These are phyloP conservation scores for Silene uniflora DNA, from an alignment of 148 eudicot genomes.

Conservation along the genomic window DNA sequence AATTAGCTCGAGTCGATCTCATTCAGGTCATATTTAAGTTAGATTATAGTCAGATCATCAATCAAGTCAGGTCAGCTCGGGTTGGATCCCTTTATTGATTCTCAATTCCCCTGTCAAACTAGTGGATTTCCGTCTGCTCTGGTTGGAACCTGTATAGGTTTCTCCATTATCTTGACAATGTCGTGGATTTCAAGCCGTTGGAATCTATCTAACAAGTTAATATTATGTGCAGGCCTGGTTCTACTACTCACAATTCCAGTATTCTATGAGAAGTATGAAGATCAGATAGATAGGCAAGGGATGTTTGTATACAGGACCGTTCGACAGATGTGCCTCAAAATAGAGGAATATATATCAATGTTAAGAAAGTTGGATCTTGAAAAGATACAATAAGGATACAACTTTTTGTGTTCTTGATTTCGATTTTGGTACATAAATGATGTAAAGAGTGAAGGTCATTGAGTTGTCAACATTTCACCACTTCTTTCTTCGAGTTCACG, in stretches of 20 bases:
- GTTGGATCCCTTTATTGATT: no score
- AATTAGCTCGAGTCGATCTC: no score
- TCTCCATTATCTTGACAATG: no score
- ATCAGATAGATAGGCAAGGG: slow-evolving; percentile 35
- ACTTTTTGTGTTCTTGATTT: slow-evolving; percentile 1
- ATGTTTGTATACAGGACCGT: slow-evolving; percentile 27
- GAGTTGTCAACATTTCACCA: background rate
- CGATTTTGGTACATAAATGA: slow-evolving; percentile 19
- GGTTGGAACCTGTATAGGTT: no score
- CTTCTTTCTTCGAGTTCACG: background rate
- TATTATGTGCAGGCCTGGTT: slow-evolving; percentile 47
- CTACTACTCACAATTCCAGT: slow-evolving; percentile 65
- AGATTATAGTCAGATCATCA: no score
- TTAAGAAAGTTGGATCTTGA: slow-evolving; percentile 48
- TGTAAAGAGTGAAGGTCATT: background rate
- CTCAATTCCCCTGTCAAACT: no score
- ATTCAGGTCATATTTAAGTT: no score
- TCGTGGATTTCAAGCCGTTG: no score
- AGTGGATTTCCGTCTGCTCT: no score
- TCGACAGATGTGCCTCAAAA: slow-evolving; percentile 30
- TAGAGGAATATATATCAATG: slow-evolving; percentile 40
- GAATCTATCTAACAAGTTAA: background rate
- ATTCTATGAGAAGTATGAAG: slow-evolving; percentile 72
- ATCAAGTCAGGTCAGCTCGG: no score
- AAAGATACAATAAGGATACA: slow-evolving; percentile 42